Evolutionary conservation across 345 rosid genomes (phyloP).

Genomic region (Syzygium oleosum): DNA sequence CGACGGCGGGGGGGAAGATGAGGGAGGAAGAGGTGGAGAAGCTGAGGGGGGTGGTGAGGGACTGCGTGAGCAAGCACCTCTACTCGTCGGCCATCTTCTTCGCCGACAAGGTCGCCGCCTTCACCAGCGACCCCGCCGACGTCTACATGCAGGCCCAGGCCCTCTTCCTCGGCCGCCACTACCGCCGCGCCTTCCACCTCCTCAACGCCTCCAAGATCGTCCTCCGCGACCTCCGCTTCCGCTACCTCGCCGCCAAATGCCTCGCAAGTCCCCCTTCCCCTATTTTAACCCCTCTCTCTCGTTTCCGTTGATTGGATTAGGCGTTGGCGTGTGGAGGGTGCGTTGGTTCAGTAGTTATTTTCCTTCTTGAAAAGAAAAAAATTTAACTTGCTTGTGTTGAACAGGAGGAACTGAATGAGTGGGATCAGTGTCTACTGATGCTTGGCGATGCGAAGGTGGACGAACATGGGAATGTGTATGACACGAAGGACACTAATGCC

Average conservation of each 20-base stretch:
- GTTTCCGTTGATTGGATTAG: background rate
- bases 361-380: background rate
- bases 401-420: conserved; percentile 92
- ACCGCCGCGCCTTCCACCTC: conserved; percentile 92
- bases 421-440: conserved; percentile 92
- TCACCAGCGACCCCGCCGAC: conserved; percentile 78
- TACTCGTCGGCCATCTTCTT: conserved; percentile 97
- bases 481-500: conserved; percentile 48
- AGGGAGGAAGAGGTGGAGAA: conserved; percentile 85
- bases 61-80: conserved; percentile 93
- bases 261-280: conserved; percentile 31
- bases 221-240: conserved; percentile 91
- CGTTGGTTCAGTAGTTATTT: background rate
- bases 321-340: background rate
- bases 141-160: conserved; percentile 96
- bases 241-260: conserved; percentile 96
- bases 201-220: conserved; percentile 86
- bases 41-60: conserved; percentile 87
- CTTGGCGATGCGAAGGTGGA: conserved; percentile 88
- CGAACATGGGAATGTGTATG: conserved; percentile 73
- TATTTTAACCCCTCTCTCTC: background rate
- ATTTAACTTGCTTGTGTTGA: background rate
- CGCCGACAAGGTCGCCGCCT: conserved; percentile 81
- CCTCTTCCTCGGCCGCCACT: conserved; percentile 86
- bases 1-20: conserved; percentile 25